Conservation (phyloP, 202 grass and related monocot genomes). For the Sporobolus alterniflorus region DNA sequence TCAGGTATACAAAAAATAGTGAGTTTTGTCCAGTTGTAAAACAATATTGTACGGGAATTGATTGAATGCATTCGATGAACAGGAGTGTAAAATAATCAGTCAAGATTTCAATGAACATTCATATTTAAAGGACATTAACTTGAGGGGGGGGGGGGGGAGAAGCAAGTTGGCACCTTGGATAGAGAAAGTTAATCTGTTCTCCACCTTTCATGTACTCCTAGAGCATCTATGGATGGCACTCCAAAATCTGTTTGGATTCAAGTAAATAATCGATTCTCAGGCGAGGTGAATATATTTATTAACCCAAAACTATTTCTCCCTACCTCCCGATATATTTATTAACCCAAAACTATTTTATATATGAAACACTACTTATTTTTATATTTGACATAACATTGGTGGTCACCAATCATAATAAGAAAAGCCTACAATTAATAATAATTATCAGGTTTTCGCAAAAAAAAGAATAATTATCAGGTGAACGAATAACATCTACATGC, state of each 20-base stretch:
- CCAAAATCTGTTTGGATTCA: conserved; percentile 89
- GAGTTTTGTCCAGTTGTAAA: no score
- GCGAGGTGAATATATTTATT: conserved; percentile 24
- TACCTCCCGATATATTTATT: conserved; percentile 98
- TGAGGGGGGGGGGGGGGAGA: conserved; percentile 34
- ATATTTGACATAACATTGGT: no score
- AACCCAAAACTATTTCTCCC: conserved; percentile 17
- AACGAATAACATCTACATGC: no score
- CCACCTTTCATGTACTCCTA: conserved; percentile 91
- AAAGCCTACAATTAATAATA: no score
- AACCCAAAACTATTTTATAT: no score
- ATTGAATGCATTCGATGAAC: background rate
- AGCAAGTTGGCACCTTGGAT: conserved; percentile 72
- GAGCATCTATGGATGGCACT: conserved; percentile 98
- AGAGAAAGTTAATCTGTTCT: conserved; percentile 96
- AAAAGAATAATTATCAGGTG: no score
- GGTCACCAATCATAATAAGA: no score
- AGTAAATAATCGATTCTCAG: conserved; percentile 36
- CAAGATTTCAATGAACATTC: conserved; percentile 2
- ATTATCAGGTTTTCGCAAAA: no score
- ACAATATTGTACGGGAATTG: background rate
- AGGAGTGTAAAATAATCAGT: background rate
- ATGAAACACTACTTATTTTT: no score
- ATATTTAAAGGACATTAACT: background rate
- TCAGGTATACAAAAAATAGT: no score